phyloP scores from a whole-genome alignment of 2,329 filamentous ascomycete species.

The Cercospora citrullina region DNA sequence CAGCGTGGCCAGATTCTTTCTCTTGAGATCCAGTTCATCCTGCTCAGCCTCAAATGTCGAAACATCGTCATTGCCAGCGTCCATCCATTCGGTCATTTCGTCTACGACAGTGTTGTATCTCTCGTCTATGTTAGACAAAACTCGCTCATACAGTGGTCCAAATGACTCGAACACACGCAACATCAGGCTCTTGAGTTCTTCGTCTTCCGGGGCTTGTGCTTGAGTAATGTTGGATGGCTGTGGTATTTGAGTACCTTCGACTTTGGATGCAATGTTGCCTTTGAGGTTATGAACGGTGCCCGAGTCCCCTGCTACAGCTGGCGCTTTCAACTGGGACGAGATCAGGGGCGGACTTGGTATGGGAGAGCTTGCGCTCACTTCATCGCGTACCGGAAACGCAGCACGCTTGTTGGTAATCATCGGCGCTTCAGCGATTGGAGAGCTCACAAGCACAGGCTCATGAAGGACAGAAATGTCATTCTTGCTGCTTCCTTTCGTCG shows the following conservation, averaged over 20 bases:
- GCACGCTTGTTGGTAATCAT: neutral
- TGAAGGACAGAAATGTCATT: neutral
- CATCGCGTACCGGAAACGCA: neutral
- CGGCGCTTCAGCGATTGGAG: neutral
- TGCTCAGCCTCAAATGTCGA: slow-evolving; percentile 24
- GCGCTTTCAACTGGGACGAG: neutral
- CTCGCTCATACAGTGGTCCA: slow-evolving; percentile 21
- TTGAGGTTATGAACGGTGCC: slow-evolving; percentile 12
- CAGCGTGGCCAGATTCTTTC: slow-evolving; percentile 25
- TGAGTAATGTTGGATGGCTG: slow-evolving; percentile 22
- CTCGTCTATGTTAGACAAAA: slow-evolving; percentile 21
- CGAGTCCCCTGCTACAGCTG: neutral
- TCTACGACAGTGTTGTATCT: slow-evolving; percentile 26
- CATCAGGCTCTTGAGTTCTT: slow-evolving; percentile 16
- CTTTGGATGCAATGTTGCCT: neutral
- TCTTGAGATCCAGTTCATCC: slow-evolving; percentile 23
- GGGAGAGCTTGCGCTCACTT: neutral
- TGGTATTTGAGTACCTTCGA: slow-evolving; percentile 8
- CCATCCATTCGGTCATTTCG: slow-evolving; percentile 27
- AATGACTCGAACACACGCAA: slow-evolving; percentile 29
- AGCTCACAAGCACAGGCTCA: slow-evolving; percentile 2
- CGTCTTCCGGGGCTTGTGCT: slow-evolving; percentile 12
- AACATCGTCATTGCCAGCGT: slow-evolving; percentile 26
- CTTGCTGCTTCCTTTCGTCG: neutral
- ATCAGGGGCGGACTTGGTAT: neutral